phyloP scores from a whole-genome alignment of 805 yeast species.

The Metschnikowia colocasiae region DNA sequence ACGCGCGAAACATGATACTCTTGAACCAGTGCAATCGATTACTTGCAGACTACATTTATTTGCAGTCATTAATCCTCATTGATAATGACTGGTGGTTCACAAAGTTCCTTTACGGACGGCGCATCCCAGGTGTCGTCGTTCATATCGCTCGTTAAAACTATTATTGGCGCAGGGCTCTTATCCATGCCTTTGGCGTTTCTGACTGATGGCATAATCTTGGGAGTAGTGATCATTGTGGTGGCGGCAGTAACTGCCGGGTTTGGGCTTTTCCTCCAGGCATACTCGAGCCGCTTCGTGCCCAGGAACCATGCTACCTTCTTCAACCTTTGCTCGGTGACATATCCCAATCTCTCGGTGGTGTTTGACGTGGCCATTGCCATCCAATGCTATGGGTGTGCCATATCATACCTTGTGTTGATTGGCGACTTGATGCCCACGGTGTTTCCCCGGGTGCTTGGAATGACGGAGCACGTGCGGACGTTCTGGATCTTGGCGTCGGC shows the following conservation, averaged over 20 bases:
- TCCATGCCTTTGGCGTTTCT: constrained; percentile 75
- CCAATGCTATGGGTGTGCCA: constrained; percentile 76
- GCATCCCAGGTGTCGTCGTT: constrained; percentile 42
- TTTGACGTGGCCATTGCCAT: constrained; percentile 72
- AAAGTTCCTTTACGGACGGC: constrained; percentile 21
- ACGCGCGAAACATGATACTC: too few relatives aligned
- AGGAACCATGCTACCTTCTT: constrained; percentile 67
- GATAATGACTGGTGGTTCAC: constrained; percentile 41
- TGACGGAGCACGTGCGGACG: constrained; percentile 35
- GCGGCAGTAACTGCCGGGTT: constrained; percentile 66
- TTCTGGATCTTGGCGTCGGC: constrained; percentile 59
- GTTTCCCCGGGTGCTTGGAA: constrained; percentile 22
- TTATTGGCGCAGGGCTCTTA: constrained; percentile 75
- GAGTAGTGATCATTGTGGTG: constrained; percentile 48
- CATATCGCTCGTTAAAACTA: constrained; percentile 67
- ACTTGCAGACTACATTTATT: too few relatives aligned
- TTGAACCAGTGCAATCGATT: too few relatives aligned
- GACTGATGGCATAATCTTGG: constrained; percentile 62
- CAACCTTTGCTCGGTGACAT: constrained; percentile 60
- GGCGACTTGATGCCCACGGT: constrained; percentile 75
- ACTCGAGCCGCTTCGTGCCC: constrained; percentile 54
- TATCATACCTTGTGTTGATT: constrained; percentile 66
- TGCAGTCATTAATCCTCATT: too few relatives aligned
- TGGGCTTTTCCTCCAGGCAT: constrained; percentile 62
- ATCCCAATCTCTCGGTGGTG: constrained; percentile 60